phyloP scores from a whole-genome alignment of 306 rosid species.

The Echinosophora koreensis region DNA sequence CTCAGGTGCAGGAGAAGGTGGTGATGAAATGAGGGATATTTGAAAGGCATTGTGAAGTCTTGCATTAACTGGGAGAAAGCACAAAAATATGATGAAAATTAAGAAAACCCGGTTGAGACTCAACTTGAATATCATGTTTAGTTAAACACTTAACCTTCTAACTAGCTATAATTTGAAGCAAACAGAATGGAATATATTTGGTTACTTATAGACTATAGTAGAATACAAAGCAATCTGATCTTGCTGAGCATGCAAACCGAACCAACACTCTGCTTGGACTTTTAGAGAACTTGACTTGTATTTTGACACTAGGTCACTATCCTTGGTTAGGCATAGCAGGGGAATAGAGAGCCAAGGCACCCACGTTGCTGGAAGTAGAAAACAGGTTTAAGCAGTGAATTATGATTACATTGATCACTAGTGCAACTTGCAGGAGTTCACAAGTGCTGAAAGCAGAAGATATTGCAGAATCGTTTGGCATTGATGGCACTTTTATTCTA shows the following conservation, averaged over 20 bases:
- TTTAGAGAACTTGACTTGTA: conserved; percentile 42
- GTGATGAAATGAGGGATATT: not conserved
- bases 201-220: conserved; percentile 10
- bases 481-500: conserved; percentile 14
- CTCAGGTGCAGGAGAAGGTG: conserved; percentile 38
- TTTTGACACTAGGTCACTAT: conserved; percentile 44
- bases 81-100: not conserved
- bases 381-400: conserved; percentile 17
- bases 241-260: conserved; percentile 34
- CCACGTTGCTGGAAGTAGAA: conserved; percentile 37
- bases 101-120: conserved; percentile 17
- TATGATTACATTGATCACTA: conserved; percentile 56
- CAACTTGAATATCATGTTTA: conserved; percentile 35
- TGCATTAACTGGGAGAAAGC: conserved; percentile 11
- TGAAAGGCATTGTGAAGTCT: not conserved
- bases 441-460: conserved; percentile 39
- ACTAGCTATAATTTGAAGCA: not conserved
- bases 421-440: conserved; percentile 50
- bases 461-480: conserved; percentile 15
- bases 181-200: not conserved
- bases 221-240: conserved; percentile 2
- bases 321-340: conserved; percentile 35
- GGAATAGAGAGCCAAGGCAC: not conserved
- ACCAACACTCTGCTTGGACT: conserved; percentile 37
- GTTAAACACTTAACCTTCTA: not conserved